Evolutionary conservation across 768 basidiomycete genomes (phyloP).

Genomic region (Rickenella mellea): DNA sequence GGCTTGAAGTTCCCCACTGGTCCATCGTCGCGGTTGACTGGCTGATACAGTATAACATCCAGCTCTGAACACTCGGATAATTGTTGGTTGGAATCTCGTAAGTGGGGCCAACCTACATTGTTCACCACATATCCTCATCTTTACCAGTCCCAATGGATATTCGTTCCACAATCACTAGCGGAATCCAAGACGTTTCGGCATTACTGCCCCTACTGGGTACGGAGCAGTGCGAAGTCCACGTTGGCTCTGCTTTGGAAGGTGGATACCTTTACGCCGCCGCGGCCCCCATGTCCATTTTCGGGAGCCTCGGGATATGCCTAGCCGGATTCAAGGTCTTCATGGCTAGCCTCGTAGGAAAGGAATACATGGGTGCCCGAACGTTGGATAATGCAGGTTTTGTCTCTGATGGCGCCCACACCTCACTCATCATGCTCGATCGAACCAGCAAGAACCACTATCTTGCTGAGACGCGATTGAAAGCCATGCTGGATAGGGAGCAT

Average conservation of each 20-base stretch:
- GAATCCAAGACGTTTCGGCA: conserved; percentile 18
- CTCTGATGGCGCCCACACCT: conserved; percentile 6
- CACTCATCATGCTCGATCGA: conserved; percentile 10
- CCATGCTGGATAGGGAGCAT: conserved; percentile 5
- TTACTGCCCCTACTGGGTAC: conserved; percentile 17
- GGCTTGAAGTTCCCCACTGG: too few relatives aligned
- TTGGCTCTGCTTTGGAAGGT: conserved; percentile 10
- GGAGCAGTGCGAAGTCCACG: conserved; percentile 15
- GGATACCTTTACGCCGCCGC: conserved; percentile 17
- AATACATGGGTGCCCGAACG: conserved; percentile 6
- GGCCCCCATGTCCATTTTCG: conserved; percentile 16
- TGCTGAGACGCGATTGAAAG: conserved; percentile 6
- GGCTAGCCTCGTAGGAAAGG: conserved; percentile 4
- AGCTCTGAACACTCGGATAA: too few relatives aligned
- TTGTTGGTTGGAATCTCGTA: too few relatives aligned
- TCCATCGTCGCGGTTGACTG: too few relatives aligned
- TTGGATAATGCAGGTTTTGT: conserved; percentile 8
- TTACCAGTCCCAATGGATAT: too few relatives aligned
- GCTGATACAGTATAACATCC: too few relatives aligned
- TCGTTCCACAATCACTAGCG: too few relatives aligned
- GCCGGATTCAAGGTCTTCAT: conserved; percentile 11
- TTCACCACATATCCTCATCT: too few relatives aligned
- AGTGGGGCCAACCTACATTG: too few relatives aligned
- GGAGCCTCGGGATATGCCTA: conserved; percentile 13
- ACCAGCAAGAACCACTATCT: conserved; percentile 2